Evolutionary conservation across 345 rosid genomes (phyloP).

Genomic region (Arabidopsis suecica): DNA sequence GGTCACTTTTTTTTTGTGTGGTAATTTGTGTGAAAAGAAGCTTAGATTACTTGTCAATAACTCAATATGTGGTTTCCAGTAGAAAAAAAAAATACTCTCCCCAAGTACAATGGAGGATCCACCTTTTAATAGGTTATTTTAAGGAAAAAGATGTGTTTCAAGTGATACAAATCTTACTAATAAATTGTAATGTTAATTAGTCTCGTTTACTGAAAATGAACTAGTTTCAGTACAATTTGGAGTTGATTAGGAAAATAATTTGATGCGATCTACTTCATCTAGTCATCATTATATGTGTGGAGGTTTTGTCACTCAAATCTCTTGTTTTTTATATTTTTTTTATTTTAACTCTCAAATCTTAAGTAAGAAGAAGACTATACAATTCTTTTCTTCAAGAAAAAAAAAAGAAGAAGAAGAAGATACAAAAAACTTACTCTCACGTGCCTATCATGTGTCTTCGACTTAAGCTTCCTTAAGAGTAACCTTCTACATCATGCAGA

Average conservation of each 20-base stretch:
- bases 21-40: no score
- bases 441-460: not conserved
- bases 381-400: no score
- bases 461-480: not conserved
- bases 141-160: not conserved
- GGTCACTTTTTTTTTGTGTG: no score
- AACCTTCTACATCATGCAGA: not conserved
- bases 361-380: no score
- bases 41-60: not conserved
- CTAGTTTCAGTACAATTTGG: not conserved
- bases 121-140: not conserved
- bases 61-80: not conserved
- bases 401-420: not conserved
- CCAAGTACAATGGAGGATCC: not conserved
- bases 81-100: not conserved
- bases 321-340: no score
- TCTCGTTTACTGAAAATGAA: not conserved
- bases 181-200: not conserved
- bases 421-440: not conserved
- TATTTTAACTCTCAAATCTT: no score
- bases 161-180: not conserved
- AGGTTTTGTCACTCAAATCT: not conserved
- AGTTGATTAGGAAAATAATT: not conserved
- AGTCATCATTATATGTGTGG: not conserved
- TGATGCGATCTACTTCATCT: not conserved